Conservation (phyloP, 208 protist genomes). For the Acanthamoeba royreba region DNA sequence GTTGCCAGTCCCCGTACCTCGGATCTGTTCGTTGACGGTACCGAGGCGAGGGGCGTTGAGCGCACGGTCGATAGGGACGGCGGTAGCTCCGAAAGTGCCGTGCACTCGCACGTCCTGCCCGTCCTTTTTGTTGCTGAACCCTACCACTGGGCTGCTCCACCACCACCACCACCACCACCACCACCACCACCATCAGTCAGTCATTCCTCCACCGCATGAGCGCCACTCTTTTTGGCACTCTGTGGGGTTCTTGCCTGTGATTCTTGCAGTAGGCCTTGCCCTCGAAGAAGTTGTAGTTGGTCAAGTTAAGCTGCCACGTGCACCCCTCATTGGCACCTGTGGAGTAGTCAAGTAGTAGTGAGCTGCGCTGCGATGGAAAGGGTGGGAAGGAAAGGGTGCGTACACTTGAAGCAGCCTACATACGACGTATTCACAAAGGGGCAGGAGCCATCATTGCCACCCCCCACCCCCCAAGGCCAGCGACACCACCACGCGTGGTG, state of each 20-base stretch:
- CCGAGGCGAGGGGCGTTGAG: not conserved
- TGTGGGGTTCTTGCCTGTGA: not conserved
- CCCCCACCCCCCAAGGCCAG: too few species aligned
- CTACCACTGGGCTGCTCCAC: not conserved
- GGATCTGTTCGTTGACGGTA: not conserved
- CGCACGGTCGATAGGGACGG: not conserved
- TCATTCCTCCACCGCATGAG: not conserved
- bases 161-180: too few species aligned
- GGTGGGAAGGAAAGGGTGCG: not conserved
- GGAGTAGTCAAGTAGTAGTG: not conserved
- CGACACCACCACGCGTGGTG: too few species aligned
- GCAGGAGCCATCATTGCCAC: too few species aligned
- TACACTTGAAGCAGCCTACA: constrained; percentile 25
- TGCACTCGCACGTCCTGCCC: not conserved
- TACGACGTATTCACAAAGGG: too few species aligned
- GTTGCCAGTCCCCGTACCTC: not conserved
- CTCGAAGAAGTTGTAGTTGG: constrained; percentile 21
- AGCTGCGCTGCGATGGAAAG: not conserved
- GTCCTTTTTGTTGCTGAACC: not conserved
- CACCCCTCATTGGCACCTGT: constrained; percentile 14
- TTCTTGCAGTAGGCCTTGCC: constrained; percentile 30
- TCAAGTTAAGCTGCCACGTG: constrained; percentile 27
- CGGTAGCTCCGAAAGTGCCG: not conserved
- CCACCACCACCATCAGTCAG: not conserved
- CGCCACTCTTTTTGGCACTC: not conserved